phyloP scores from a whole-genome alignment of 169 alveolate species.

The Plasmodium blacklocki region DNA sequence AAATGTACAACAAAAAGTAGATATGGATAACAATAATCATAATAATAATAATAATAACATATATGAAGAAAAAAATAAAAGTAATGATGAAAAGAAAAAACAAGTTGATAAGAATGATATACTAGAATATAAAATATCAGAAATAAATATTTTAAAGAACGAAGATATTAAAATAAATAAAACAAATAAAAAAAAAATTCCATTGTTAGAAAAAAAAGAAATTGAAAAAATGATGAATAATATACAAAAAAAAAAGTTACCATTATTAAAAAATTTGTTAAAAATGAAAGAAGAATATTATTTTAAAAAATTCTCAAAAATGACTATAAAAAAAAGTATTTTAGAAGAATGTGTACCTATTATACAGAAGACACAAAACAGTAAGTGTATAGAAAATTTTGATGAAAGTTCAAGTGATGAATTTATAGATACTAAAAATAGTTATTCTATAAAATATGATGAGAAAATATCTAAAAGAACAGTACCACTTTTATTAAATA shows the following conservation, averaged over 20 bases:
- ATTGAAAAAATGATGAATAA: neutral
- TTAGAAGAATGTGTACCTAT: too few species aligned
- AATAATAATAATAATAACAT: too few species aligned
- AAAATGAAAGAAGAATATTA: conserved; percentile 6
- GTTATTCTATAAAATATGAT: neutral
- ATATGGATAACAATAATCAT: too few species aligned
- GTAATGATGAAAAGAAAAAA: neutral
- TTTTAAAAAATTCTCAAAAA: neutral
- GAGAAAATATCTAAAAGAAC: neutral
- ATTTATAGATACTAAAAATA: neutral
- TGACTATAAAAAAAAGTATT: neutral
- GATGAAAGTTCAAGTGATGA: neutral
- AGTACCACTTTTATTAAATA: neutral
- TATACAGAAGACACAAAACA: neutral
- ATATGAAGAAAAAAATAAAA: neutral
- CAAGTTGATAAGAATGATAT: neutral
- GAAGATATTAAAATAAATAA: neutral
- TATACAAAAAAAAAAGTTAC: neutral
- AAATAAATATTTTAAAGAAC: neutral
- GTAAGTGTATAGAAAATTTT: neutral
- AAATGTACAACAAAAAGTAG: too few species aligned
- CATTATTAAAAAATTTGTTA: neutral
- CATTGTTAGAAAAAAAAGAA: conserved; percentile 8
- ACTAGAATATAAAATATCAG: neutral
- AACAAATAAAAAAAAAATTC: neutral